Conservation (phyloP, 2,329 filamentous ascomycete genomes). For the Ceratocystis cacaofunesta region DNA sequence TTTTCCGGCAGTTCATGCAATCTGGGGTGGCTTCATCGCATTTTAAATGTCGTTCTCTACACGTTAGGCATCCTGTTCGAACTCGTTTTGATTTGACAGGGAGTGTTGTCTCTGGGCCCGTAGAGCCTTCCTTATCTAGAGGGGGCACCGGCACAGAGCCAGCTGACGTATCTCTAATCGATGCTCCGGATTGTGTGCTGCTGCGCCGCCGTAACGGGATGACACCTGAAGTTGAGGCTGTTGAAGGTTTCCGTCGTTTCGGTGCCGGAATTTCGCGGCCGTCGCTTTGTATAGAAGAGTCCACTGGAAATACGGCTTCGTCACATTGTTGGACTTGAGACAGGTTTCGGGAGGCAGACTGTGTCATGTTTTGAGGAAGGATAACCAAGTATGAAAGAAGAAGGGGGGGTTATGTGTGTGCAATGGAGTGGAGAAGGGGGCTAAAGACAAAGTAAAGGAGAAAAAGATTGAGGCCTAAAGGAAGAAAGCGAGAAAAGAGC, state of each 20-base stretch:
- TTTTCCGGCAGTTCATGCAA: conserved; percentile 73
- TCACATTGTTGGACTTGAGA: background rate
- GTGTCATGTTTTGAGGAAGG: background rate
- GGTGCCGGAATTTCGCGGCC: conserved; percentile 8
- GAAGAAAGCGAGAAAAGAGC: background rate
- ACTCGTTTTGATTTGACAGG: conserved; percentile 61
- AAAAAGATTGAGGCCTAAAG: background rate
- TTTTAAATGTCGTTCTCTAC: conserved; percentile 76
- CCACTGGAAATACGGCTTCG: background rate
- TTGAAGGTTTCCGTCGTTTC: conserved; percentile 14
- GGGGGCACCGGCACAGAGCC: background rate
- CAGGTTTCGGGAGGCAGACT: background rate
- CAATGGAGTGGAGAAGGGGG: background rate
- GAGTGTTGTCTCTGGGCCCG: conserved; percentile 3
- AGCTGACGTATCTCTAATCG: conserved; percentile 4
- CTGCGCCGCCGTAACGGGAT: conserved; percentile 11
- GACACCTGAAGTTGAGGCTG: background rate
- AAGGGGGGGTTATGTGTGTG: background rate
- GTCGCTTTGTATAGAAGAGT: background rate
- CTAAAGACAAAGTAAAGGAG: background rate
- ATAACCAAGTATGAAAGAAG: background rate
- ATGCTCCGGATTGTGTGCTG: conserved; percentile 13
- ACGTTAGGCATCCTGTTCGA: conserved; percentile 80
- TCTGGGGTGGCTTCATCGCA: conserved; percentile 60
- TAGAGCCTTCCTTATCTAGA: conserved; percentile 5